Base-by-base conservation (phyloP, 805 yeast species). In the Zygosaccharomyces kombuchaensis region DNA sequence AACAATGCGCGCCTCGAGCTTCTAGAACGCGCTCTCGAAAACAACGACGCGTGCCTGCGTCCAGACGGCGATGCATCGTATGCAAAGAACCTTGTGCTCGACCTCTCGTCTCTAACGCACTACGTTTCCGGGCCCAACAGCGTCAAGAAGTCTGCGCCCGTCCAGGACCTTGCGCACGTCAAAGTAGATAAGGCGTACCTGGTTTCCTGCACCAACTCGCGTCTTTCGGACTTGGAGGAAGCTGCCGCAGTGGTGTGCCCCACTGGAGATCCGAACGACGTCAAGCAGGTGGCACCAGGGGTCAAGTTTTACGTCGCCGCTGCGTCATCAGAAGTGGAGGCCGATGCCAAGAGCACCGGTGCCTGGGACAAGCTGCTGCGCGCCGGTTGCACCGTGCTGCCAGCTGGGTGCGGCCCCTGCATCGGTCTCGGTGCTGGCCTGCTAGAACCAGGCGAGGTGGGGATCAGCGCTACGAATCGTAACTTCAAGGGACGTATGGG, bases 401-500 rank as follows among this genome's bases (percentile, higher is more conserved):
- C 98, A 16, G 96, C 99, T 12, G 99, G 99, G 17, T 93, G 99
- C 72, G 99, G 99, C 37, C 99, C 99, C 19, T 93, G 99, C 73
- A 93, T 93, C 62, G 99, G 99, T 30, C 74, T 93, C 45, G 99
- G 99, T 45, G 76, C 95, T 23, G 99, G 99, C 40, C 73, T 93
- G 53, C 73, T 93, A 55, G 82, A 93, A 68, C 91, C 87, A 29
- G 99, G 99, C 36, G 98, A 93, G 68, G 95, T 93, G 48, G 99
- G 99, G 54, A 93, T 93, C 59, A 87, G 96, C 53, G 99, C 99
- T 47, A 93, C 99, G 6, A 93, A 93, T 74, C 82, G 99, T 73
- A 93, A 93, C 71, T 93, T 93, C 78, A 93, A 93, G 71, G 99
- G 99, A 51, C 82, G 99, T 72, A 93, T 93, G 99, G 99, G 99